A percentile compares a stretch with the other conserved stretches of the same genome.
Conservation (phyloP, 108 stramenopile genomes). For the Epithemia pelagica region DNA sequence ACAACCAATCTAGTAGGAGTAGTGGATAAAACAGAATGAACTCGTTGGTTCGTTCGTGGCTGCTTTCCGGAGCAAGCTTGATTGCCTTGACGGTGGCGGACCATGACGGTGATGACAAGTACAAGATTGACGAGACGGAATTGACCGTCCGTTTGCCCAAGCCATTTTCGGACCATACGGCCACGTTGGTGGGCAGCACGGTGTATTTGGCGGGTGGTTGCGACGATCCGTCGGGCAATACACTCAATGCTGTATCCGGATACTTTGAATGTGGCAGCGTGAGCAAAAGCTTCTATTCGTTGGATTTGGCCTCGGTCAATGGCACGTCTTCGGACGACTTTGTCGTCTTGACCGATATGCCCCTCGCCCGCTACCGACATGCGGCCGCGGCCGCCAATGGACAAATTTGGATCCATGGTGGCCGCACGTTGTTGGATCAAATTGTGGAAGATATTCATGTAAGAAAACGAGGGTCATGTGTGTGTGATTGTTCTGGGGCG, state of each 20-base stretch:
- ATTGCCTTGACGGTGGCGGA: too few species aligned
- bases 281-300: slow-evolving; percentile 18
- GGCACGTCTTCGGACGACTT: slow-evolving; percentile 12
- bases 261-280: slow-evolving; percentile 16
- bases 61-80: too few species aligned
- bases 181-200: slow-evolving; percentile 4
- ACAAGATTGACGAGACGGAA: neutral
- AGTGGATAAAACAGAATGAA: too few species aligned
- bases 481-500: neutral
- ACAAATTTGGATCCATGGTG: slow-evolving; percentile 42
- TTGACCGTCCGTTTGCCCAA: slow-evolving; percentile 4
- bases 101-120: neutral
- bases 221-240: slow-evolving; percentile 33
- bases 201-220: slow-evolving; percentile 58
- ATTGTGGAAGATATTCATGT: slow-evolving; percentile 52
- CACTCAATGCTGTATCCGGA: slow-evolving; percentile 9
- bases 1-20: too few species aligned
- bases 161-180: slow-evolving; percentile 16
- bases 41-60: too few species aligned
- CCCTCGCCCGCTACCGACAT: slow-evolving; percentile 44
- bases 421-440: slow-evolving; percentile 32
- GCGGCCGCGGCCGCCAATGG: slow-evolving; percentile 25
- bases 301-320: slow-evolving; percentile 11
- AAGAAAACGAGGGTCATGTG: slow-evolving; percentile 13
- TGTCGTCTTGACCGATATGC: slow-evolving; percentile 28